Evolutionary conservation across 2,329 filamentous ascomycete genomes (phyloP).

Genomic region (Fusarium tuaranense): DNA sequence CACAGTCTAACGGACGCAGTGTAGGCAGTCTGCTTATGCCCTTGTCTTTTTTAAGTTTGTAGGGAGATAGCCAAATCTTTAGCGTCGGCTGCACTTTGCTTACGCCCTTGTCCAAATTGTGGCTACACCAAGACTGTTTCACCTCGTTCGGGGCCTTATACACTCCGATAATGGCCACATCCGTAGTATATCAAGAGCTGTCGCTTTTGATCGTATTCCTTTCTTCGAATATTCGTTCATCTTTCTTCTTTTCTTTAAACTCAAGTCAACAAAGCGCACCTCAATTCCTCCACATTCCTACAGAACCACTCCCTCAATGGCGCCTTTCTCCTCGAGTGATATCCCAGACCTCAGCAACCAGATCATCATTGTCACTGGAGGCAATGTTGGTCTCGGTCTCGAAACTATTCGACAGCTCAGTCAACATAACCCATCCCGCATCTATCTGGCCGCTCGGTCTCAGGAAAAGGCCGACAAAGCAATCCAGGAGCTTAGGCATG

Average conservation of each 20-base stretch:
- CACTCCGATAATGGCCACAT: background rate
- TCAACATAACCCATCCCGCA: background rate
- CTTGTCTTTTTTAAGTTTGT: background rate
- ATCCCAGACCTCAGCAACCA: conserved; percentile 15
- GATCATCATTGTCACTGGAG: conserved; percentile 22
- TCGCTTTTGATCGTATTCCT: background rate
- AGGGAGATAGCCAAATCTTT: background rate
- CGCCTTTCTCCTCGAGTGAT: conserved; percentile 1
- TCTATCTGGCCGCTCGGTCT: background rate
- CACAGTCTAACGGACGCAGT: background rate
- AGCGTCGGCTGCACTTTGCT: background rate
- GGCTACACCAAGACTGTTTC: background rate
- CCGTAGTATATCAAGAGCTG: background rate
- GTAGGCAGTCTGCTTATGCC: background rate
- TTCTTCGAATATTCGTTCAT: background rate
- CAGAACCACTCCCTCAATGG: background rate
- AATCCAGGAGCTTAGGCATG: background rate
- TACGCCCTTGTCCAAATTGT: background rate
- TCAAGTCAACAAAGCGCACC: background rate
- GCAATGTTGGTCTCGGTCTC: conserved; percentile 15
- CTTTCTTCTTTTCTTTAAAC: background rate
- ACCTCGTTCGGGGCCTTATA: background rate
- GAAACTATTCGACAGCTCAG: conserved; percentile 6
- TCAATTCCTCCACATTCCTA: background rate
- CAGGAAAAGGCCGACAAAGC: background rate